Evolutionary conservation across 495 filamentous ascomycete genomes (phyloP).

Genomic region (Penicillium lagena): DNA sequence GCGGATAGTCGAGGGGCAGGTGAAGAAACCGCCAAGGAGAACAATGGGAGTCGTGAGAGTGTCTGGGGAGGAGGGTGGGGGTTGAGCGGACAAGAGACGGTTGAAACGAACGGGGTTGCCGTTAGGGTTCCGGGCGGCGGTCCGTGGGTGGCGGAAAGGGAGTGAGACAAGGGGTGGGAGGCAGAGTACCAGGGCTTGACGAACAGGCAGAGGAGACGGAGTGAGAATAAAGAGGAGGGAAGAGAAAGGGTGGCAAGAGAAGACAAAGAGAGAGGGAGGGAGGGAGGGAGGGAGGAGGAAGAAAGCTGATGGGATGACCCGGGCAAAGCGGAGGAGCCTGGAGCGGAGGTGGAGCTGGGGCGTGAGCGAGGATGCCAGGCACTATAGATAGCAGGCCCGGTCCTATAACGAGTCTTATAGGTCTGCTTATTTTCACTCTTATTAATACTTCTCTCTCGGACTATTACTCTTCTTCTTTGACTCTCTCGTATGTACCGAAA

Average conservation of each 20-base stretch:
- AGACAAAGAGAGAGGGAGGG: background rate
- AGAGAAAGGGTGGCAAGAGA: constrained; percentile 1
- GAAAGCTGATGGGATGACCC: background rate
- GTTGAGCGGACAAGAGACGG: too few relatives aligned
- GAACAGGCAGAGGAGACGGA: constrained; percentile 1
- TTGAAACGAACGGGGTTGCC: background rate
- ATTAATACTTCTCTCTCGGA: too few relatives aligned
- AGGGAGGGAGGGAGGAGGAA: constrained; percentile 6
- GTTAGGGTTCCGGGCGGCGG: constrained; percentile 1
- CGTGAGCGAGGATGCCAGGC: too few relatives aligned
- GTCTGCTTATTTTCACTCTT: too few relatives aligned
- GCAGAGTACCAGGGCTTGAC: background rate
- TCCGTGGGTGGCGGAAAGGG: background rate
- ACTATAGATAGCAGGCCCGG: too few relatives aligned
- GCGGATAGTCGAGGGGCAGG: too few relatives aligned
- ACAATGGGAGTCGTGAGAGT: background rate
- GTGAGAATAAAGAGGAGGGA: constrained; percentile 1
- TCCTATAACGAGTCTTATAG: too few relatives aligned
- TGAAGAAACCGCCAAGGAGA: too few relatives aligned
- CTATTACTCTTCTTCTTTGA: too few relatives aligned
- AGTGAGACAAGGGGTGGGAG: background rate
- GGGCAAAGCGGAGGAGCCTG: too few relatives aligned
- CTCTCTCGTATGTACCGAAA: background rate
- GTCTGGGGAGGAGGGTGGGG: background rate
- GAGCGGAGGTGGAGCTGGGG: too few relatives aligned